Conservation (phyloP, 2,329 filamentous ascomycete genomes). For the Pseudogymnoascus sp. region DNA sequence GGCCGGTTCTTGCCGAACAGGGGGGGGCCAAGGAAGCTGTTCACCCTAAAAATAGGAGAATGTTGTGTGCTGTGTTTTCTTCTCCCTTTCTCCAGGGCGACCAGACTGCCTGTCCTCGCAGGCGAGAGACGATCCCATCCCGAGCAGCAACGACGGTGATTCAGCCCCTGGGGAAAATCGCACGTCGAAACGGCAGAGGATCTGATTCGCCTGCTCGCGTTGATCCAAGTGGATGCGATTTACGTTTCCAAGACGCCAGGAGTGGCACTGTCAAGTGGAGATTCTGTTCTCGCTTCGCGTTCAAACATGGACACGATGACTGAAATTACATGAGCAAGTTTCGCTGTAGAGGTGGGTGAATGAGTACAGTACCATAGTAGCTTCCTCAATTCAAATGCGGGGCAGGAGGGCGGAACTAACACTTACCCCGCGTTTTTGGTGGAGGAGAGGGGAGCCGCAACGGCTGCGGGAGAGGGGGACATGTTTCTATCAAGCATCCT, state of each 20-base stretch:
- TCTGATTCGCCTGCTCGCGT: background rate
- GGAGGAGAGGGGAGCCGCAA: background rate
- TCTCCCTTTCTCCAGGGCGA: background rate
- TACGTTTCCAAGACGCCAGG: background rate
- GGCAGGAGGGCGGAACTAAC: background rate
- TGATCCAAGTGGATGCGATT: background rate
- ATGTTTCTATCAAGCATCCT: background rate
- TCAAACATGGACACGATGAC: background rate
- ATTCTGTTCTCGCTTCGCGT: background rate
- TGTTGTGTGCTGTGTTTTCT: background rate
- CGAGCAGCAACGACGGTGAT: background rate
- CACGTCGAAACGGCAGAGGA: background rate
- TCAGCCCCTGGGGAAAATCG: background rate
- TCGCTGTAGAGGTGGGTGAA: background rate
- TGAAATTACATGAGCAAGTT: background rate
- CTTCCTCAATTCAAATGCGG: background rate
- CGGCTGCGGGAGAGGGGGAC: background rate
- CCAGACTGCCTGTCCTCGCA: background rate
- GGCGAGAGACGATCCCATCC: background rate
- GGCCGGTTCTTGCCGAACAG: slow-evolving; percentile 1
- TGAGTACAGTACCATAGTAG: too few relatives aligned
- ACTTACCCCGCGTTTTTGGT: background rate
- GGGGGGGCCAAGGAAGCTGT: background rate
- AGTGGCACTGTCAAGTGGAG: background rate
- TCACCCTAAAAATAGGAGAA: background rate